Percentiles rank a stretch among this genome's conserved stretches.
phyloP scores from a whole-genome alignment of 495 filamentous ascomycete genomes.

The Penicillium lividum region DNA sequence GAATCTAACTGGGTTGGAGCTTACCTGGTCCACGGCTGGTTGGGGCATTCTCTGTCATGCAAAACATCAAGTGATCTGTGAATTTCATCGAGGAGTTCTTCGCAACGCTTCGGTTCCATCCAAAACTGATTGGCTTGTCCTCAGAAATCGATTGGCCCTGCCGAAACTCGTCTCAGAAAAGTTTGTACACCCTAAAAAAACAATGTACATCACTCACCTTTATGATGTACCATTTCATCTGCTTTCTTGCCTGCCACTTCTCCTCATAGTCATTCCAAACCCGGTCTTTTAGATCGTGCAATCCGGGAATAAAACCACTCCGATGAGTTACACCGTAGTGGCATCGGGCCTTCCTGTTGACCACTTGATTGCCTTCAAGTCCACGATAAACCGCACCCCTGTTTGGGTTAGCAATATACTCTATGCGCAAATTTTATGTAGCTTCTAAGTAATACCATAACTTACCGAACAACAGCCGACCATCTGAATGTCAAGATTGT shows the following conservation, averaged over 20 bases:
- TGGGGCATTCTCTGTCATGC: slow-evolving; percentile 7
- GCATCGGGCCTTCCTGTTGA: slow-evolving; percentile 50
- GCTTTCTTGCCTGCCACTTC: slow-evolving; percentile 9
- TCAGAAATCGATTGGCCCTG: slow-evolving; percentile 9
- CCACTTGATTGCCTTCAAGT: slow-evolving; percentile 44
- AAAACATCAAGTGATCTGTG: background rate
- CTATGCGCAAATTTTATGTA: background rate
- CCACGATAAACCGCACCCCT: slow-evolving; percentile 48
- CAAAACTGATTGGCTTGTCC: slow-evolving; percentile 10
- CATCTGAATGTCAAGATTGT: slow-evolving; percentile 15
- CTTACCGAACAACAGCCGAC: slow-evolving; percentile 33
- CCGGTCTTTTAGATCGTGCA: slow-evolving; percentile 15
- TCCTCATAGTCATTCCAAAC: slow-evolving; percentile 23
- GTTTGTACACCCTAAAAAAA: background rate
- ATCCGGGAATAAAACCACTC: slow-evolving; percentile 32
- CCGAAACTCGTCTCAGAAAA: background rate
- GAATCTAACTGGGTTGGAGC: background rate
- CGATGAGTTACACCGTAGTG: slow-evolving; percentile 46
- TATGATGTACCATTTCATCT: slow-evolving; percentile 38
- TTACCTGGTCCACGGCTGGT: background rate
- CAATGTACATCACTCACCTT: slow-evolving; percentile 19
- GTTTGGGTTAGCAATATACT: slow-evolving; percentile 33
- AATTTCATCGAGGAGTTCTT: background rate
- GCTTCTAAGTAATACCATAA: background rate
- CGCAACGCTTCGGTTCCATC: slow-evolving; percentile 1